These are phyloP conservation scores for Kwoniella pini DNA, from an alignment of 768 basidiomycete genomes.

Conservation along the genomic window DNA sequence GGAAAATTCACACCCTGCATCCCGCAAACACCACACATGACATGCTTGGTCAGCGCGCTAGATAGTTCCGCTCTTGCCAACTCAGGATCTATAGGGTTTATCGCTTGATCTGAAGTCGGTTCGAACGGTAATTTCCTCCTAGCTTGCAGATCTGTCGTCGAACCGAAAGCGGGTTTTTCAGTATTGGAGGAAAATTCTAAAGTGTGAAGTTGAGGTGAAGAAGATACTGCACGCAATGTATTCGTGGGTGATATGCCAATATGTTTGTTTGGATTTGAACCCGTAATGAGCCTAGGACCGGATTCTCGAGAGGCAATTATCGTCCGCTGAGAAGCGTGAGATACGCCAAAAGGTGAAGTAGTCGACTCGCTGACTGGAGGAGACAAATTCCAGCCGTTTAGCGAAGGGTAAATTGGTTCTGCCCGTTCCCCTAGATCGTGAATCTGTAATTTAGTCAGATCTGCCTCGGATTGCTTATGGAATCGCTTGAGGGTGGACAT, in stretches of 20 bases:
- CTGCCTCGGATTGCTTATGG: constrained; percentile 17
- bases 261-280: no score
- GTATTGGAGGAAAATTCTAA: background rate
- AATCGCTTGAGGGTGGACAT: constrained; percentile 19
- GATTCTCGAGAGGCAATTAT: background rate
- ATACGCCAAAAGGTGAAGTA: background rate
- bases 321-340: constrained; percentile 7
- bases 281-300: background rate
- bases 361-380: background rate
- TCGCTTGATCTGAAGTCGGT: constrained; percentile 9
- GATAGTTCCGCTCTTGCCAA: constrained; percentile 43
- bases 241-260: background rate
- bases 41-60: constrained; percentile 41
- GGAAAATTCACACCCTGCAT: constrained; percentile 47
- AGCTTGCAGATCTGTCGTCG: background rate
- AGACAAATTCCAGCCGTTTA: constrained; percentile 15
- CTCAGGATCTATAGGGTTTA: constrained; percentile 35
- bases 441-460: background rate
- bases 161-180: background rate
- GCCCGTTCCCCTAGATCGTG: background rate
- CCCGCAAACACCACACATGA: constrained; percentile 38
- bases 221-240: constrained; percentile 23
- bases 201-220: constrained; percentile 19
- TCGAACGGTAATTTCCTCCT: constrained; percentile 17
- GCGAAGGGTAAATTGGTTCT: constrained; percentile 6